Base-by-base conservation (phyloP, 306 rosid genomes). In the Cicer yamashitae region DNA sequence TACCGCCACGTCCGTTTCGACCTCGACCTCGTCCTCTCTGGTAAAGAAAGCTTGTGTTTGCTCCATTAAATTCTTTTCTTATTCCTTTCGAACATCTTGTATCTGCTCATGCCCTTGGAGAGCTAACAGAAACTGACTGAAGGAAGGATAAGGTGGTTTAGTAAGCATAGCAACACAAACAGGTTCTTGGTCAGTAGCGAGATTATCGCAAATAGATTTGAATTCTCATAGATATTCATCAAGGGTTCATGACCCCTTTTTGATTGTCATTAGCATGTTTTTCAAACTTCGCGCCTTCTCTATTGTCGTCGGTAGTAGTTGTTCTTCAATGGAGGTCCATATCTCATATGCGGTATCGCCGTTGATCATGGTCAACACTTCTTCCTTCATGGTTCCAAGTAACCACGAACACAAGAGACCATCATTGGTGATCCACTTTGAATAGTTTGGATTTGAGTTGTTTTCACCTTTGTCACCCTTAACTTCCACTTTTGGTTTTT, bases 141-240 rank as follows among this genome's bases (percentile, higher is more conserved):
- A 52, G 17, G 75, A 70, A 14, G 63, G 62, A 2, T 14, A 52
- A 38, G 37, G 75, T 34, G 48, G 75, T 70, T 70, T 70, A 0
- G 17, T 37, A 38, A 7, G 75, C 75, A 70, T 30, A 12, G 30
- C 44, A 47, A 68, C n/a, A 68, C 7, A 46, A n/a, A 48, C 48
- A 9, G n/a, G 6, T n/a, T 70, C 2, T 2, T 22, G 2, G 30
- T 22, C 30, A 22, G 30, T 2, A 22, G 2, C 2, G 3, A 22
- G 30, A 22, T 22, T 22, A 22, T 22, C 30, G 1, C 30, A 22
- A 22, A 22, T 22, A 1, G 30, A 22, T 22, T 22, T 22, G 30
- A 22, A 22, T 22, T 22, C 30, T 22, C 3, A 2, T 22, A 2
- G 30, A 22, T 22, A 22, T 22, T 22, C 30, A 22, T 22, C 30